A percentile compares a stretch with the other conserved stretches of the same genome.
Evolutionary conservation across 768 basidiomycete species (phyloP).

Genomic region (Termitomyces sp.): DNA sequence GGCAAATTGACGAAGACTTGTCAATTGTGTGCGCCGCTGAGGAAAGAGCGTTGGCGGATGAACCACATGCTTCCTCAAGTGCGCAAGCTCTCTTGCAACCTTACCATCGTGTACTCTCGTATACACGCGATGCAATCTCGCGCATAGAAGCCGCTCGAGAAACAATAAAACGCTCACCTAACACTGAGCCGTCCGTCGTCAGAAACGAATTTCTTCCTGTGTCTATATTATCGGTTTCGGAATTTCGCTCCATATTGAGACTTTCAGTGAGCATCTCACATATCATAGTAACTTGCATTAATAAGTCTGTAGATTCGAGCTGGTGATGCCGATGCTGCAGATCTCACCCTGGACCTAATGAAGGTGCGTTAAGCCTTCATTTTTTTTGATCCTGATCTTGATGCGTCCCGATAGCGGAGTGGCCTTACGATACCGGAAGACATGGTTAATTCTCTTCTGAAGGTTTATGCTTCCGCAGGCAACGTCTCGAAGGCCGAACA

Average conservation of each 20-base stretch:
- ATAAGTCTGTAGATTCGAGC: slow-evolving; percentile 34
- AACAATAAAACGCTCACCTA: slow-evolving; percentile 9
- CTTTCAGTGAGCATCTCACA: slow-evolving; percentile 33
- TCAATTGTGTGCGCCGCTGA: slow-evolving; percentile 28
- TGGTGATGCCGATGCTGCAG: slow-evolving; percentile 44
- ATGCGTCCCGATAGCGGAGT: slow-evolving; percentile 28
- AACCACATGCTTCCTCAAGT: slow-evolving; percentile 1
- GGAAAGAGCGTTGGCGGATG: slow-evolving; percentile 17
- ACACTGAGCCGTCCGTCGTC: slow-evolving; percentile 6
- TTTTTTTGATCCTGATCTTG: not conserved
- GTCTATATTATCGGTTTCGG: slow-evolving; percentile 40
- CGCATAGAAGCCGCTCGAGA: slow-evolving; percentile 26
- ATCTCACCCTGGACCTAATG: slow-evolving; percentile 50
- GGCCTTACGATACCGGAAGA: slow-evolving; percentile 37
- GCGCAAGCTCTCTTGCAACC: slow-evolving; percentile 4
- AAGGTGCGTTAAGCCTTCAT: slow-evolving; percentile 26
- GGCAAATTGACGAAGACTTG: slow-evolving; percentile 27
- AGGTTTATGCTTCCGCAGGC: slow-evolving; percentile 41
- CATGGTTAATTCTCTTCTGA: slow-evolving; percentile 42
- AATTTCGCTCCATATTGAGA: slow-evolving; percentile 54
- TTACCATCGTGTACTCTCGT: slow-evolving; percentile 29
- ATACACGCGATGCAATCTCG: slow-evolving; percentile 28
- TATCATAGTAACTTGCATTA: not conserved
- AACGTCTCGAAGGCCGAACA: slow-evolving; percentile 41
- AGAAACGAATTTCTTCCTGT: slow-evolving; percentile 30